These are phyloP conservation scores for Vitis rotundifolia DNA, from an alignment of 164 flowering plant genomes.

Conservation along the genomic window DNA sequence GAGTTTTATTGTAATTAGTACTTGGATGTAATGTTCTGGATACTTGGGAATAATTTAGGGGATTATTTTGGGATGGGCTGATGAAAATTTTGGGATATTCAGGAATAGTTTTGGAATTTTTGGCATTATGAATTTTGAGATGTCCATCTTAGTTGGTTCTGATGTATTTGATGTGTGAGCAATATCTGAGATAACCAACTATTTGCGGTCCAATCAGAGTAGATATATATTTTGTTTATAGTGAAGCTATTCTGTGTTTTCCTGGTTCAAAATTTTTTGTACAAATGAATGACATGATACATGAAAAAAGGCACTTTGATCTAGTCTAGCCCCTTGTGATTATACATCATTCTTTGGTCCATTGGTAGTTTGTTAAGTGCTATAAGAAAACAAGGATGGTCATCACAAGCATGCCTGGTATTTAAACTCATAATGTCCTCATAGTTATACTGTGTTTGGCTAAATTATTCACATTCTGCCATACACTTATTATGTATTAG, in stretches of 20 bases:
- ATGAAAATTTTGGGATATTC: not conserved
- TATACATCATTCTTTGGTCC: too few relatives aligned
- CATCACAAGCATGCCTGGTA: too few relatives aligned
- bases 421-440: too few relatives aligned
- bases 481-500: not conserved
- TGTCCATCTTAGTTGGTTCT: not conserved
- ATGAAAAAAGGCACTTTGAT: too few relatives aligned
- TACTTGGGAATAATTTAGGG: not conserved
- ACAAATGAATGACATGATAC: too few relatives aligned
- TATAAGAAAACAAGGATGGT: too few relatives aligned
- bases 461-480: too few relatives aligned
- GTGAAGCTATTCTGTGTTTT: not conserved
- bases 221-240: not conserved
- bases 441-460: too few relatives aligned
- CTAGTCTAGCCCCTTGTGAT: too few relatives aligned
- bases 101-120: not conserved
- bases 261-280: not conserved
- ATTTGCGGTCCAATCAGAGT: too few relatives aligned
- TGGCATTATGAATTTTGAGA: not conserved
- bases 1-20: not conserved
- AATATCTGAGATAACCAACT: too few relatives aligned
- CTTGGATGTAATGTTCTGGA: not conserved
- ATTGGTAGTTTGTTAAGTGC: too few relatives aligned
- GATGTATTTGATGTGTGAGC: not conserved
- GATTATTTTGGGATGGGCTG: not conserved